Conservation (phyloP, 371 early-diverging fungal species). For the Mucor lusitanicus region DNA sequence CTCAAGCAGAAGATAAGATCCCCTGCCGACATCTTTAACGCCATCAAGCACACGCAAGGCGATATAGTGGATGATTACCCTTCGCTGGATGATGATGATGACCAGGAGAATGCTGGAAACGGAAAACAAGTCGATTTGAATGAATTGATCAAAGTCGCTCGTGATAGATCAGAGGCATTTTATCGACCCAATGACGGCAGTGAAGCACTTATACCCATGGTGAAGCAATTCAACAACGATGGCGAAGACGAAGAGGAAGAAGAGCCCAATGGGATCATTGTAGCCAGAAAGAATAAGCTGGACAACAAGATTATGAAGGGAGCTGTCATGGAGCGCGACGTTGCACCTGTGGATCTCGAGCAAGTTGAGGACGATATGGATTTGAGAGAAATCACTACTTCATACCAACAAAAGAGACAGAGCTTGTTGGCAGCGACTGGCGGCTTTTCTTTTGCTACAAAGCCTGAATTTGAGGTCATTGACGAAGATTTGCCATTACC, state of each 20-base stretch:
- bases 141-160: slow-evolving; percentile 25
- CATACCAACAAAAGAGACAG: slow-evolving; percentile 37
- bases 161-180: slow-evolving; percentile 19
- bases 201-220: slow-evolving; percentile 15
- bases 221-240: background rate
- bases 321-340: slow-evolving; percentile 55
- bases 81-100: slow-evolving; percentile 29
- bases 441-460: slow-evolving; percentile 38
- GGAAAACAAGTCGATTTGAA: slow-evolving; percentile 23
- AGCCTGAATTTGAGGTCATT: slow-evolving; percentile 47
- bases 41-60: slow-evolving; percentile 19
- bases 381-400: slow-evolving; percentile 44
- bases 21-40: slow-evolving; percentile 37
- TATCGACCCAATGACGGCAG: slow-evolving; percentile 27
- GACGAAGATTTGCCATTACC: slow-evolving; percentile 52
- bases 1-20: slow-evolving; percentile 15
- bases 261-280: slow-evolving; percentile 11
- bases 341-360: slow-evolving; percentile 53
- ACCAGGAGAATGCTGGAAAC: background rate
- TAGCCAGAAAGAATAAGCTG: slow-evolving; percentile 30
- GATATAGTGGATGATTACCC: slow-evolving; percentile 34
- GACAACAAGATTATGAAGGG: slow-evolving; percentile 59
- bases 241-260: slow-evolving; percentile 7
- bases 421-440: slow-evolving; percentile 43
- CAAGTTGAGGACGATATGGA: slow-evolving; percentile 63